Evolutionary conservation across 108 stramenopile species (phyloP).

Genomic region (Nannochloropsis gaditana): DNA sequence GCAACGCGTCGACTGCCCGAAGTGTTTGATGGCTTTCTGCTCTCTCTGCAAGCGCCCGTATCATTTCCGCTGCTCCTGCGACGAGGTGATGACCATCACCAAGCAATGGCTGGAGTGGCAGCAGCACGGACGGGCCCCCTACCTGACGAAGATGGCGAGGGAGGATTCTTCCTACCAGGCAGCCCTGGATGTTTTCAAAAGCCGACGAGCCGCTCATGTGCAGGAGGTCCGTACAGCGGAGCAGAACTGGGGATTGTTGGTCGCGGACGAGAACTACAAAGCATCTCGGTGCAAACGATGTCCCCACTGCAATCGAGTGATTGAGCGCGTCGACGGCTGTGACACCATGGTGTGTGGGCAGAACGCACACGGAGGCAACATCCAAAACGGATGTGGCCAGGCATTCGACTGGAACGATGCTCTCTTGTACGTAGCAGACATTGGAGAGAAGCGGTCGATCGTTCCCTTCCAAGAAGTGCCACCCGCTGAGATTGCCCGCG

Average conservation of each 20-base stretch:
- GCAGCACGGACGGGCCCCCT: neutral
- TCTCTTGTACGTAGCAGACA: neutral
- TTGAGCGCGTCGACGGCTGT: neutral
- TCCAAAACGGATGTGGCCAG: neutral
- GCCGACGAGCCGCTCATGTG: neutral
- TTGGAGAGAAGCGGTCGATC: neutral
- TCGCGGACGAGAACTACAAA: slow-evolving; percentile 15
- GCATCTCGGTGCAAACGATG: neutral
- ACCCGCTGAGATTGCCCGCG: neutral
- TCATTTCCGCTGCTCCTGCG: slow-evolving; percentile 4
- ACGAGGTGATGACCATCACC: slow-evolving; percentile 7
- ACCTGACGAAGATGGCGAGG: neutral
- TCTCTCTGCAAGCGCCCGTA: slow-evolving; percentile 3
- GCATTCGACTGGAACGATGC: slow-evolving; percentile 16
- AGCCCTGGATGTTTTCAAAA: slow-evolving; percentile 2
- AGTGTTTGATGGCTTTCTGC: neutral
- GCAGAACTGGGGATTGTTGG: slow-evolving; percentile 4
- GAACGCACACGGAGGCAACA: neutral
- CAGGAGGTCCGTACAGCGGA: slow-evolving; percentile 8
- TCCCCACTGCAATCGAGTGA: slow-evolving; percentile 1
- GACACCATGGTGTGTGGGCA: neutral
- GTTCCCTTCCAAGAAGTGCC: slow-evolving; percentile 1
- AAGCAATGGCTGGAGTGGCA: slow-evolving; percentile 16
- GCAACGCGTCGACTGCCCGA: neutral
- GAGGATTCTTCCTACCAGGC: neutral